Base-by-base conservation (phyloP, 495 filamentous ascomycete genomes). In the Aspergillus homomorphus region DNA sequence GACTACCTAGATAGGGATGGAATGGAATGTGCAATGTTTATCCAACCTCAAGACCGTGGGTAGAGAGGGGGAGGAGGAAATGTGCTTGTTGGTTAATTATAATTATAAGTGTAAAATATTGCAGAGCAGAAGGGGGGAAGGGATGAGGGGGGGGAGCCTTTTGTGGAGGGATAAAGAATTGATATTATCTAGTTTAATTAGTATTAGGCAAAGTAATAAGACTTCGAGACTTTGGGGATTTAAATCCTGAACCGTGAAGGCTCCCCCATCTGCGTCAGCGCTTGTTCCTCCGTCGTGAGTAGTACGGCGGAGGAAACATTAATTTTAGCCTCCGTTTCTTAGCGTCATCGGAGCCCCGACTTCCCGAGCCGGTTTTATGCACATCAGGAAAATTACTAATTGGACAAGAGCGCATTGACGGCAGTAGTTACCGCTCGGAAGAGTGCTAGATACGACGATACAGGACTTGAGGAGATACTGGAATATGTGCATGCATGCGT, bases 361-460 rank as follows among this genome's bases (percentile, higher is more conserved):
- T 55, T 64, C 54, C 62, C 62, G 62, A 64, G 43, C 14, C 43
- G 22, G 45, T 41, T 58, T 64, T 64, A 56, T 64, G 58, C 55
- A 61, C 4, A 5, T 28, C 26, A 28, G 26, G 26, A 28, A 28
- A 28, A 38, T 38, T 38, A 38, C 33, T 38, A 38, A 38, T 38
- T 4, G 26, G 22, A 14, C 48, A 15, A 15, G 46, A n/a, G n/a
- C n/a, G n/a, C n/a, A n/a, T n/a, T n/a, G n/a, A n/a, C n/a, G n/a
- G n/a, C n/a, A n/a, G n/a, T n/a, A n/a, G n/a, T n/a, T n/a, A n/a
- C n/a, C n/a, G n/a, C n/a, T n/a, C n/a, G n/a, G n/a, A n/a, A n/a
- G n/a, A n/a, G n/a, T n/a, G n/a, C n/a, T n/a, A n/a, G n/a, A n/a
- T n/a, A n/a, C n/a, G n/a, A n/a, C n/a, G n/a, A n/a, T n/a, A n/a